Evolutionary conservation across 2,329 filamentous ascomycete genomes (phyloP).

Genomic region (Scleromitrula shiraiana): DNA sequence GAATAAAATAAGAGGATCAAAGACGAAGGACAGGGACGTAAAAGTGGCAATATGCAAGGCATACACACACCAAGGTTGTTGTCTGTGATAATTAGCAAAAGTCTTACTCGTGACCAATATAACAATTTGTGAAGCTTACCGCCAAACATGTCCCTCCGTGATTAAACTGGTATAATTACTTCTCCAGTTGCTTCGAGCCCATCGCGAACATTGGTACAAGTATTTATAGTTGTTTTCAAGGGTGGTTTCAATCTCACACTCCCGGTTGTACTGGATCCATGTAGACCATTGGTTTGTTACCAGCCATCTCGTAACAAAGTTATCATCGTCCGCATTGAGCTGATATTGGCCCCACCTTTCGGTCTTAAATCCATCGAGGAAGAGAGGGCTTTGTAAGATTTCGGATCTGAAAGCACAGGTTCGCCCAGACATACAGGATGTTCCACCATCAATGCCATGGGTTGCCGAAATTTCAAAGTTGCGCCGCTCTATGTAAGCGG

Average conservation of each 20-base stretch:
- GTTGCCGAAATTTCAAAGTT: conserved; percentile 97
- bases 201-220: conserved; percentile 85
- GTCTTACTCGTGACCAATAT: neutral
- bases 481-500: conserved; percentile 83
- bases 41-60: conserved; percentile 88
- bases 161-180: conserved; percentile 91
- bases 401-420: conserved; percentile 87
- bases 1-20: conserved; percentile 66
- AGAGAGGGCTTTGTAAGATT: conserved; percentile 78
- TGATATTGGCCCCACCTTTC: conserved; percentile 86
- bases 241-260: conserved; percentile 88
- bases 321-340: conserved; percentile 94
- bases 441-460: conserved; percentile 87
- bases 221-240: conserved; percentile 85
- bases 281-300: conserved; percentile 90
- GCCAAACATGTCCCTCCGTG: conserved; percentile 75
- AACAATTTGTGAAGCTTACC: conserved; percentile 50
- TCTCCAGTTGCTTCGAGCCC: conserved; percentile 96
- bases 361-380: conserved; percentile 82
- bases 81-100: conserved; percentile 42
- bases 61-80: conserved; percentile 89
- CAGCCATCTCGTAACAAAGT: conserved; percentile 95
- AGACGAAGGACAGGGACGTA: conserved; percentile 74
- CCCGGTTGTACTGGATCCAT: conserved; percentile 86
- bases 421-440: conserved; percentile 93